These are phyloP conservation scores for Lodderomyces beijingensis DNA, from an alignment of 1,139 yeast species.

Conservation along the genomic window DNA sequence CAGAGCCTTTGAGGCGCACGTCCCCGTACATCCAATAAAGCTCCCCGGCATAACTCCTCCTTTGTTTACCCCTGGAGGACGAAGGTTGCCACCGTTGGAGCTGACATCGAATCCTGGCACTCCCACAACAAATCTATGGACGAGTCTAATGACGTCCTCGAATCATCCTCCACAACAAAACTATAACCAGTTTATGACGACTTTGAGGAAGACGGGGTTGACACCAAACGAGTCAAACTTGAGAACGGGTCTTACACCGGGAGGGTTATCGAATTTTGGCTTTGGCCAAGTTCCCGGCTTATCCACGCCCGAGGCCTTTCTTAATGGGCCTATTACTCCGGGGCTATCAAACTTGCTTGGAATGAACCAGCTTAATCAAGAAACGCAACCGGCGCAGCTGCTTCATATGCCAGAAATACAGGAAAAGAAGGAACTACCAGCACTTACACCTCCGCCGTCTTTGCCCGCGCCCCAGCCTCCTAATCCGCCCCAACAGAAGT, in stretches of 20 bases:
- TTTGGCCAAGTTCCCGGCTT: conserved; percentile 34
- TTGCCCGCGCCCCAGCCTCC: too few species aligned
- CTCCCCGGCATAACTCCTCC: conserved; percentile 51
- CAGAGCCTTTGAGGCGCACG: too few species aligned
- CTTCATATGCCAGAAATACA: too few species aligned
- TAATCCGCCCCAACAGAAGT: too few species aligned
- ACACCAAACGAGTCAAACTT: conserved; percentile 68
- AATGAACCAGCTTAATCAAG: conserved; percentile 10
- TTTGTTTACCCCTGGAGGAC: conserved; percentile 56
- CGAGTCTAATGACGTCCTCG: conserved; percentile 40
- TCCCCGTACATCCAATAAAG: conserved; percentile 17
- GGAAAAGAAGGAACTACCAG: neutral
- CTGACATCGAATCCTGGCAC: conserved; percentile 41
- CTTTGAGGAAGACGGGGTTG: conserved; percentile 50
- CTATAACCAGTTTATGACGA: conserved; percentile 28
- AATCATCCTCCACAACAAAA: conserved; percentile 15
- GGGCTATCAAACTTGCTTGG: conserved; percentile 43
- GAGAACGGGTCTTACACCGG: conserved; percentile 61
- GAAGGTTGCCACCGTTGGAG: conserved; percentile 52
- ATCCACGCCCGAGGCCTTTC: conserved; percentile 41
- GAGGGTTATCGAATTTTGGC: conserved; percentile 24
- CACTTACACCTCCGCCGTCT: too few species aligned
- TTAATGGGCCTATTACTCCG: conserved; percentile 45
- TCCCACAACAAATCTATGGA: conserved; percentile 47
- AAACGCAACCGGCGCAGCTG: too few species aligned